Evolutionary conservation across 2,329 filamentous ascomycete species (phyloP).

Genomic region (Aureobasidium melanogenum): DNA sequence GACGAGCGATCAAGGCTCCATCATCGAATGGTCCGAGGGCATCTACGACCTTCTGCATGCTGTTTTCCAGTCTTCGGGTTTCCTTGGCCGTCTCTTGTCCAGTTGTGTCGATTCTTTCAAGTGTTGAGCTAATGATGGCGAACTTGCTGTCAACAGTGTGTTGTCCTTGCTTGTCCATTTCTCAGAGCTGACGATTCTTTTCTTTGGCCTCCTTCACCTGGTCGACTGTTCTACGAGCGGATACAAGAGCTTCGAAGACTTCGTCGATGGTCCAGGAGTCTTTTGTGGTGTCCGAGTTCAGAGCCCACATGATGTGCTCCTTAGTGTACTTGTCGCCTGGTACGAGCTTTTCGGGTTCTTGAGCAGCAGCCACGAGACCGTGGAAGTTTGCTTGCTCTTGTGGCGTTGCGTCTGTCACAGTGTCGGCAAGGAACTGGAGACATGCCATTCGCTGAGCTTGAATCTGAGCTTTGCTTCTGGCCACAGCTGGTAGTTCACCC

Average conservation of each 20-base stretch:
- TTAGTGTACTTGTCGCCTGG: background rate
- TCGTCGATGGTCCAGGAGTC: background rate
- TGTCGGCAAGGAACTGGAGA: background rate
- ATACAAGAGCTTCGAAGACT: background rate
- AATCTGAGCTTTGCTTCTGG: background rate
- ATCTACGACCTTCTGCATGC: background rate
- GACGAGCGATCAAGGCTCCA: background rate
- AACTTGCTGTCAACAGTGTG: background rate
- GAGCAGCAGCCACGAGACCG: background rate
- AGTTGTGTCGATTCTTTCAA: background rate
- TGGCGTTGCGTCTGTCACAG: background rate
- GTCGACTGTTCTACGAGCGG: background rate
- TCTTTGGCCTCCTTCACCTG: too few species aligned
- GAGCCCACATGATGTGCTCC: background rate
- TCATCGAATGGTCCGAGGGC: background rate
- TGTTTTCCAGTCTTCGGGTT: background rate
- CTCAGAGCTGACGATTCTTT: too few species aligned
- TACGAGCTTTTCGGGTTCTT: background rate
- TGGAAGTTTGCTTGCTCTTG: background rate
- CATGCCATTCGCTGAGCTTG: background rate
- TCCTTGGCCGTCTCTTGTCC: background rate
- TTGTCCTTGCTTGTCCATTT: too few species aligned
- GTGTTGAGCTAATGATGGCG: background rate
- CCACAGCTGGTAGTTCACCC: background rate
- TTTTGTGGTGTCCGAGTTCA: background rate